These are phyloP conservation scores for Starmerella scarabaei DNA, from an alignment of 805 yeast genomes.

Conservation along the genomic window DNA sequence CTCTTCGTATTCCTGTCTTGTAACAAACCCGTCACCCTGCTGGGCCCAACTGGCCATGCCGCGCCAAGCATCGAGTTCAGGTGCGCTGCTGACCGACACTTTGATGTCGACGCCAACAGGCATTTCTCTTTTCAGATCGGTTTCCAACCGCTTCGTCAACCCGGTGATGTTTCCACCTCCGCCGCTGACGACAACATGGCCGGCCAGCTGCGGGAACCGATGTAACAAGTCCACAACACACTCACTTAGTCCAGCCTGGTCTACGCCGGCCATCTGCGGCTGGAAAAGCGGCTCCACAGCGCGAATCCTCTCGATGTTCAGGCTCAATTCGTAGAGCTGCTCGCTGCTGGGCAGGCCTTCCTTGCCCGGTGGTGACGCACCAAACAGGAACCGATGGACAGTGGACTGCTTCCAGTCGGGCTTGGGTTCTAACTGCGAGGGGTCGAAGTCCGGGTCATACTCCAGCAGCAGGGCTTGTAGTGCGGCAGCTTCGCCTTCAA, in stretches of 20 bases:
- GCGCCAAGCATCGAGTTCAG: constrained; percentile 75
- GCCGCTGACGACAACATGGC: constrained; percentile 71
- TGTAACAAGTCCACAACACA: constrained; percentile 49
- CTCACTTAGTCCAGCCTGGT: constrained; percentile 89
- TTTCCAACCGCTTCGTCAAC: constrained; percentile 50
- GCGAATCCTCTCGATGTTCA: constrained; percentile 80
- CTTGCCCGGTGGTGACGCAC: constrained; percentile 74
- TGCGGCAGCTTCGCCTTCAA: constrained; percentile 28
- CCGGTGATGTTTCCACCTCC: constrained; percentile 61
- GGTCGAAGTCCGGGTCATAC: constrained; percentile 71
- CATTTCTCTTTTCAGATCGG: constrained; percentile 56
- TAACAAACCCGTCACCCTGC: constrained; percentile 37
- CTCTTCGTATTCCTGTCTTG: constrained; percentile 69
- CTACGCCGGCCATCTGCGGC: constrained; percentile 88
- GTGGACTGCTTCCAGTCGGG: constrained; percentile 75
- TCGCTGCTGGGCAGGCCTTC: constrained; percentile 76
- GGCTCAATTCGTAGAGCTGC: constrained; percentile 78
- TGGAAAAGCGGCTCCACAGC: constrained; percentile 88
- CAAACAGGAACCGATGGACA: constrained; percentile 74
- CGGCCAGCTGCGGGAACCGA: constrained; percentile 33
- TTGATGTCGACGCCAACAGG: constrained; percentile 54
- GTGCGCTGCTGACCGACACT: constrained; percentile 53
- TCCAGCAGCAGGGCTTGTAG: constrained; percentile 67
- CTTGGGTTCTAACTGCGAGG: constrained; percentile 69
- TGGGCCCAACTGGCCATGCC: constrained; percentile 80